These are phyloP conservation scores for Eutrema yunnanense DNA, from an alignment of 345 rosid genomes.

Conservation along the genomic window DNA sequence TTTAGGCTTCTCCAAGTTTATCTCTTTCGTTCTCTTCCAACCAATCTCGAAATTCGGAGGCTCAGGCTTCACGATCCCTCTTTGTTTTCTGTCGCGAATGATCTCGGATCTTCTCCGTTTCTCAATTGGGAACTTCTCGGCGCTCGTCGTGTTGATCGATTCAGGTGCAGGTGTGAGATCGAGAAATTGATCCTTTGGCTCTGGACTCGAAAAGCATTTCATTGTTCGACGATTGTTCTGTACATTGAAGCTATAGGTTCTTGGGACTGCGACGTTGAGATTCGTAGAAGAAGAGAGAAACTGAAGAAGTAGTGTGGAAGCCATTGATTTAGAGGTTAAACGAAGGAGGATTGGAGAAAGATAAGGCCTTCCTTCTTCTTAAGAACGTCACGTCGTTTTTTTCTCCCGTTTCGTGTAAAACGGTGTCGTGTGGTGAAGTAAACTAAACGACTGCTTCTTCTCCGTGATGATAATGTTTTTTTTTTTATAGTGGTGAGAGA, in stretches of 20 bases:
- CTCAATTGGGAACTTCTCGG: slow-evolving; percentile 64
- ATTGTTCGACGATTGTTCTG: background rate
- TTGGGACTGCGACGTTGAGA: background rate
- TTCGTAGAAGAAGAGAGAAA: background rate
- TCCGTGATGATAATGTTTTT: too few relatives aligned
- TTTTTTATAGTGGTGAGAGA: too few relatives aligned
- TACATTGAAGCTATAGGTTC: background rate
- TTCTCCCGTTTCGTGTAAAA: too few relatives aligned
- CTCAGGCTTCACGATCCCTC: slow-evolving; percentile 42
- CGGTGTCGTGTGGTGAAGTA: too few relatives aligned
- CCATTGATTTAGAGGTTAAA: slow-evolving; percentile 11
- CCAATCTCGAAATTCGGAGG: slow-evolving; percentile 83
- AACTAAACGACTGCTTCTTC: too few relatives aligned
- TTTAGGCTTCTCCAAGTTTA: slow-evolving; percentile 60
- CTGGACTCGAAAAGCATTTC: slow-evolving; percentile 16
- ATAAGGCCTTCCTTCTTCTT: background rate
- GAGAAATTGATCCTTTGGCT: slow-evolving; percentile 12
- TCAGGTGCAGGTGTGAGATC: slow-evolving; percentile 41
- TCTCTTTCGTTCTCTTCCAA: slow-evolving; percentile 74
- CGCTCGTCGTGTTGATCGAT: slow-evolving; percentile 39
- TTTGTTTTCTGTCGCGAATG: slow-evolving; percentile 38
- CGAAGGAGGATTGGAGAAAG: background rate
- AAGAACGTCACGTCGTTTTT: too few relatives aligned
- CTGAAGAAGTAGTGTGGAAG: slow-evolving; percentile 15
- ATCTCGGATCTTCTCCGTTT: slow-evolving; percentile 66